Percentiles rank a stretch among this genome's conserved stretches.
These are phyloP conservation scores for Fusarium sororula DNA, from an alignment of 2,329 filamentous ascomycete genomes.

Conservation along the genomic window DNA sequence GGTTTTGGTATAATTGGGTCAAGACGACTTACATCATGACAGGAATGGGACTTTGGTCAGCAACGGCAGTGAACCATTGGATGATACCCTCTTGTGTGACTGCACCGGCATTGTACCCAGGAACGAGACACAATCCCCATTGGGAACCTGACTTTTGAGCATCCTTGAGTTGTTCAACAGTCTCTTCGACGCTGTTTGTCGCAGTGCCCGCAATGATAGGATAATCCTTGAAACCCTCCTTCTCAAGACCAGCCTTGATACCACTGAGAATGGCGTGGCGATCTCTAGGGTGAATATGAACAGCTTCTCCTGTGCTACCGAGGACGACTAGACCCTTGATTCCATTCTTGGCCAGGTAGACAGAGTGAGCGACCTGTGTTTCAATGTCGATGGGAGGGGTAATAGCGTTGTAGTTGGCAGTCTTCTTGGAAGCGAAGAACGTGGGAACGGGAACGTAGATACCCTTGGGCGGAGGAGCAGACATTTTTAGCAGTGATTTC, in stretches of 20 bases:
- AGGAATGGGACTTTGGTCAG: slow-evolving; percentile 65
- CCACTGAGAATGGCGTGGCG: slow-evolving; percentile 63
- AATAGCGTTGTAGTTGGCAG: slow-evolving; percentile 53
- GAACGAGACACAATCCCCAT: slow-evolving; percentile 67
- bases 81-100: slow-evolving; percentile 64
- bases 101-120: slow-evolving; percentile 67
- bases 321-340: slow-evolving; percentile 70
- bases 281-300: slow-evolving; percentile 68
- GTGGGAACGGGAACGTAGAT: slow-evolving; percentile 71
- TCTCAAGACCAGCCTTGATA: slow-evolving; percentile 63
- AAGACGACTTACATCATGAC: slow-evolving; percentile 61
- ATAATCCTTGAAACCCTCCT: slow-evolving; percentile 65
- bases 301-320: slow-evolving; percentile 71
- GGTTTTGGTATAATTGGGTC: not conserved
- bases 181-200: slow-evolving; percentile 70
- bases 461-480: slow-evolving; percentile 58
- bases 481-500: slow-evolving; percentile 24
- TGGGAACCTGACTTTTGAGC: slow-evolving; percentile 66
- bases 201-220: slow-evolving; percentile 70
- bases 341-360: slow-evolving; percentile 68
- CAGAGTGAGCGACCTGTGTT: slow-evolving; percentile 65
- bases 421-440: slow-evolving; percentile 63
- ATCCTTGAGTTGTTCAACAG: slow-evolving; percentile 64
- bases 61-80: slow-evolving; percentile 67
- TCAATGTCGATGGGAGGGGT: slow-evolving; percentile 65